Base-by-base conservation (phyloP, 345 rosid genomes). In the Crucihimalaya himalaica region DNA sequence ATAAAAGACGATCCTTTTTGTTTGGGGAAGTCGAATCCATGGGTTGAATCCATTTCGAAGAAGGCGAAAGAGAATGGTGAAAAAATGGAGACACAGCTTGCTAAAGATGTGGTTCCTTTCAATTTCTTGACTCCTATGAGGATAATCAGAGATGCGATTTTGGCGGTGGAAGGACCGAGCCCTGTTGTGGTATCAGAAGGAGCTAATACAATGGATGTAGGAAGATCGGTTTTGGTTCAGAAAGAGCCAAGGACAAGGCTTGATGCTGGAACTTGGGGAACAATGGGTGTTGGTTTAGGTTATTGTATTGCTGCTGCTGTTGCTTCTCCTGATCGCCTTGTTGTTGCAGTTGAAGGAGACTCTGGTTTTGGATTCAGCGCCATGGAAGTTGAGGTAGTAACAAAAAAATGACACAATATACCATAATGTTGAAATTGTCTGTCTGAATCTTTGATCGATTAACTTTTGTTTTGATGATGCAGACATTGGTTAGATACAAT, bases 241-340 rank as follows among this genome's bases (percentile, higher is more conserved):
- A 92, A 85, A 3, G 98, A 95, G 85, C 96, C 99, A 1, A 87
- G 99, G 84, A 88, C 97, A 35, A 85, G 98, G 84, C 80, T 95
- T 83, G 99, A 95, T 92, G 99, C 99, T 43, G 99, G 99, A 66
- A 88, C 99, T 66, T 92, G 98, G 99, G 99, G 99, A 20, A 95
- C 99, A 28, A 95, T 95, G 99, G 99, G 99, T 45, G 97, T 95
- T 76, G 99, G 99, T 61, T 81, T 95, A 81, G 99, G 99, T 12
- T 95, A 92, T 81, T 95, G 98, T 81, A 87, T 95, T 70, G 99
- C 99, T 11, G 98, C 98, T 82, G 97, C 97, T 14, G 88, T 88
- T 80, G 99, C 98, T 73, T 88, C 78, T 59, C 98, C 98, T 66
- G 87, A 87, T 25, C 77, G 91, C 42, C 92, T 95, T 69, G 97